These are phyloP conservation scores for Passiflora organensis DNA, from an alignment of 345 rosid genomes.

Conservation along the genomic window DNA sequence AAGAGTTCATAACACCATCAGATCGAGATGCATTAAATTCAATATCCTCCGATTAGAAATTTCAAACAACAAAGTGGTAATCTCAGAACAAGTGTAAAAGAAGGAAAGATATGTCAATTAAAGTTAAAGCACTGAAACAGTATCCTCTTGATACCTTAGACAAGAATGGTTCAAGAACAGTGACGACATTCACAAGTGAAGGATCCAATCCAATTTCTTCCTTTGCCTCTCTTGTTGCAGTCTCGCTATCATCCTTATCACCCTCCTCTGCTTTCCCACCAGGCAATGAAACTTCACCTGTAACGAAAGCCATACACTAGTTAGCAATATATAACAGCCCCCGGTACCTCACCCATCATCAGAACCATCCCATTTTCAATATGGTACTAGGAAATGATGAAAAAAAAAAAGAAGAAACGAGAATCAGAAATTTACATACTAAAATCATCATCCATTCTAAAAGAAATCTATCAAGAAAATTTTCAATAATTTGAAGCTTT, in stretches of 20 bases:
- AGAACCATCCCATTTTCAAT: background rate
- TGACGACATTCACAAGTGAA: conserved; percentile 54
- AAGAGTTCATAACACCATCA: no score
- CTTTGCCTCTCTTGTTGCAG: conserved; percentile 65
- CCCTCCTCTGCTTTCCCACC: conserved; percentile 73
- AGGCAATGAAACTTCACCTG: conserved; percentile 80
- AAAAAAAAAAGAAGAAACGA: background rate
- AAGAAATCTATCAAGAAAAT: background rate
- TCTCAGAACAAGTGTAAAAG: no score
- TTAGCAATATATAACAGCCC: conserved; percentile 3
- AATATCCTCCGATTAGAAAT: no score
- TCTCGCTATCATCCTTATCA: conserved; percentile 60
- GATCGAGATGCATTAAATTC: no score
- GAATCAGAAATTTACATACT: background rate
- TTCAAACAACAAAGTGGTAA: no score
- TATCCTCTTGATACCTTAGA: conserved; percentile 61
- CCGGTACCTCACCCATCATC: conserved; percentile 1
- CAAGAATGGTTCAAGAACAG: conserved; percentile 77
- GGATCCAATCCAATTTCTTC: conserved; percentile 77
- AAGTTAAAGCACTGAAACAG: background rate
- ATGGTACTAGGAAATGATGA: background rate
- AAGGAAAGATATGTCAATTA: background rate
- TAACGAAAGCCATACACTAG: conserved; percentile 17
- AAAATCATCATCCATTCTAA: background rate
- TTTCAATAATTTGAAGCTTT: background rate